Evolutionary conservation across 768 basidiomycete species (phyloP).

Genomic region (Xanthoconium purpureum): DNA sequence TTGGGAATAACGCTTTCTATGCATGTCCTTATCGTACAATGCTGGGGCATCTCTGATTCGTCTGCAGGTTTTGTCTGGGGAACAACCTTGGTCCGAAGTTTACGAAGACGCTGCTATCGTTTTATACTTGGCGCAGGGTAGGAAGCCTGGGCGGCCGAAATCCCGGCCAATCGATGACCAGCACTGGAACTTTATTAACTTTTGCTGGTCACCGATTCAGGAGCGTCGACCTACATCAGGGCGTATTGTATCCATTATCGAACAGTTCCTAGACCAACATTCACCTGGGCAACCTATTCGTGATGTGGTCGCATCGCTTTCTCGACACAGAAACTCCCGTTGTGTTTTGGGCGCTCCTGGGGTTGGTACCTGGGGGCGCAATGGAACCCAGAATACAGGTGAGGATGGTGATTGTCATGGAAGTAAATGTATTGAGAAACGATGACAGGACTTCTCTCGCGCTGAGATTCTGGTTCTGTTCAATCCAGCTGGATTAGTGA

Average conservation of each 20-base stretch:
- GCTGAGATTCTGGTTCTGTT: no score
- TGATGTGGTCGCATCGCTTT: not conserved
- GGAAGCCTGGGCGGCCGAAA: not conserved
- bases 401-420: not conserved
- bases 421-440: not conserved
- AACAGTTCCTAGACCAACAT: not conserved
- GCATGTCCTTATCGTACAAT: conserved; percentile 9
- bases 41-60: not conserved
- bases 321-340: not conserved
- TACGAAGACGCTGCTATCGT: not conserved
- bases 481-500: no score
- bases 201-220: not conserved
- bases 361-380: no score
- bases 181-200: conserved; percentile 3
- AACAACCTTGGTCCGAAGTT: not conserved
- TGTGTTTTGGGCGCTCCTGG: no score
- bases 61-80: conserved; percentile 20
- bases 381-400: not conserved
- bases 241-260: not conserved
- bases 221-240: not conserved
- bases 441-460: no score
- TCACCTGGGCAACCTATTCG: not conserved
- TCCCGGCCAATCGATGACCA: not conserved
- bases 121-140: conserved; percentile 1
- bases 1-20: conserved; percentile 29